Evolutionary conservation across 2,329 filamentous ascomycete genomes (phyloP).

Genomic region (Cucurbitaria berberidis): DNA sequence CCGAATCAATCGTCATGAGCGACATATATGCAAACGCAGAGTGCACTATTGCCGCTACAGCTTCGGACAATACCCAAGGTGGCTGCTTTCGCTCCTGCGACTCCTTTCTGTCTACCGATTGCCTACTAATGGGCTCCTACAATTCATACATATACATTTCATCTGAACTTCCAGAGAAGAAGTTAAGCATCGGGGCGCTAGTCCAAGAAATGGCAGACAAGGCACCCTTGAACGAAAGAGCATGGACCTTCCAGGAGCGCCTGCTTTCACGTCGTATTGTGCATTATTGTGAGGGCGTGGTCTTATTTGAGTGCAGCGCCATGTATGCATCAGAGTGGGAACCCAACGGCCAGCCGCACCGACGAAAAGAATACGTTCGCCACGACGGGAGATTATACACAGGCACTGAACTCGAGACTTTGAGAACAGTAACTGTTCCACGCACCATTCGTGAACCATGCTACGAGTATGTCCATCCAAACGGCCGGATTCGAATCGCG

Average conservation of each 20-base stretch:
- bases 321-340: not conserved
- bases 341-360: not conserved
- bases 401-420: not conserved
- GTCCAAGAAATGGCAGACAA: not conserved
- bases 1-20: slow-evolving; percentile 8
- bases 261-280: not conserved
- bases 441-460: not conserved
- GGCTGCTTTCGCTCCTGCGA: not conserved
- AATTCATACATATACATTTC: not conserved
- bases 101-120: not conserved
- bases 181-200: not conserved
- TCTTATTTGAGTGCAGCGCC: not conserved
- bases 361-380: not conserved
- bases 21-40: slow-evolving; percentile 3
- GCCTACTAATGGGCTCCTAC: not conserved
- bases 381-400: not conserved
- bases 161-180: not conserved
- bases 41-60: slow-evolving; percentile 10
- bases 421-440: not conserved
- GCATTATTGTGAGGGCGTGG: not conserved
- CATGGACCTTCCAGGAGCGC: not conserved
- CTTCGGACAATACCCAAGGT: not conserved
- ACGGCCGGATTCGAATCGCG: not conserved
- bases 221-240: not conserved
- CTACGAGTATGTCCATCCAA: not conserved